Evolutionary conservation across 2,329 filamentous ascomycete species (phyloP), one percentile per base, ranked within the genome.

Genomic region (Chaetomium sp.): DNA sequence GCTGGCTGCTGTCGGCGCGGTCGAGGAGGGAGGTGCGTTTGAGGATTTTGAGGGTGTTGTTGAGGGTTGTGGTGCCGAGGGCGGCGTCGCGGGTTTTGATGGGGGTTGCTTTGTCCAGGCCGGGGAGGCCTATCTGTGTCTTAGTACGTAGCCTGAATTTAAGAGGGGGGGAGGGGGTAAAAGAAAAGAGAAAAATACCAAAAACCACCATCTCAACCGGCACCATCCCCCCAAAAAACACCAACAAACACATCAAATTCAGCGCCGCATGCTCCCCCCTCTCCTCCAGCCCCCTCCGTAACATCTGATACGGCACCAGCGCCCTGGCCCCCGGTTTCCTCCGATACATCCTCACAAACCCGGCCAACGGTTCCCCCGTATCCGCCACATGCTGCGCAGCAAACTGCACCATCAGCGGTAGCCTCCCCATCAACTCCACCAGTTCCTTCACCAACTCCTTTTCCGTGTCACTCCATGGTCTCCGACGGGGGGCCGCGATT

Each of bases 341-440:
- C 41, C 76, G 72, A 56, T 81, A 84, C 1, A 78, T 78, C 57
- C 76, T 74, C n/a, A 84, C 70, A 58, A 85, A 87, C 59, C 76
- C 81, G 1, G 80, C 77, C 3, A 88, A 71, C 0, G 84, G 81
- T 59, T 85, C 84, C 14, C 76, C 73, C 0, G 81, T 84, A 2
- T 79, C 77, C 54, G 79, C 83, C 11, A 88, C 71, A 37, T 84
- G 77, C 59, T 82, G 78, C 1, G 82, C 82, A 1, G 85, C 80
- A 0, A 84, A 80, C 62, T 87, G 84, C 19, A 89, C 85, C 59
- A 86, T 86, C 6, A 88, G 71, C 0, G 86, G 85, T 11, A 88
- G 71, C 53, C 81, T 78, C 27, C 82, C 82, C 71, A 87, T 83
- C 46, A 84, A 69, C 44, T 79, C 75, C 1, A 87, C 84, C 12